These are phyloP conservation scores for Pythium aphanidermatum DNA, from an alignment of 352 stramenopile genomes.

Conservation along the genomic window DNA sequence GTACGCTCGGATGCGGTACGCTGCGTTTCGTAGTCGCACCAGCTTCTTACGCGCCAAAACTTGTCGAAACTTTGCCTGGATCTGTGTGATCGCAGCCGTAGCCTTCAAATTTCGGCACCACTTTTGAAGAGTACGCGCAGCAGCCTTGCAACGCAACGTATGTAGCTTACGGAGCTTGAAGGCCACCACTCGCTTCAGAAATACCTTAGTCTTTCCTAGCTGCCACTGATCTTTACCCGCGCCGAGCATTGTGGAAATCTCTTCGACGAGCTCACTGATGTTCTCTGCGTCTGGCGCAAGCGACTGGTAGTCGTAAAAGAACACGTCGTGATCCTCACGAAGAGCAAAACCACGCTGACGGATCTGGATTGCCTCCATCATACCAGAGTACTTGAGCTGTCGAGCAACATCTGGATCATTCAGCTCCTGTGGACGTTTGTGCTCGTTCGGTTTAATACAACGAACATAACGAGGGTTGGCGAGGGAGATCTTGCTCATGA, in stretches of 20 bases:
- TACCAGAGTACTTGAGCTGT: slow-evolving; percentile 88
- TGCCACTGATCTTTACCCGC: slow-evolving; percentile 88
- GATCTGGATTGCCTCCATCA: slow-evolving; percentile 91
- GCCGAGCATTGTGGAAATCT: slow-evolving; percentile 82
- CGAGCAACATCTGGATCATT: slow-evolving; percentile 81
- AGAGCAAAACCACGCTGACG: slow-evolving; percentile 84
- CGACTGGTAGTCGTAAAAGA: slow-evolving; percentile 89
- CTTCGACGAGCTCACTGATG: slow-evolving; percentile 74
- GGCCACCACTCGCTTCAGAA: slow-evolving; percentile 72
- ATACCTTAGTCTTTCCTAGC: slow-evolving; percentile 85
- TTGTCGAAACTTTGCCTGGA: slow-evolving; percentile 70
- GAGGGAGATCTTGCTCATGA: slow-evolving; percentile 87
- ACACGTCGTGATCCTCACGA: slow-evolving; percentile 86
- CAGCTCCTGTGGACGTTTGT: slow-evolving; percentile 70
- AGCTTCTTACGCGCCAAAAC: slow-evolving; percentile 57
- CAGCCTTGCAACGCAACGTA: slow-evolving; percentile 75
- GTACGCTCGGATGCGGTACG: slow-evolving; percentile 54
- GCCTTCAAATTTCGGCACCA: slow-evolving; percentile 74
- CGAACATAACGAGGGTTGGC: slow-evolving; percentile 86
- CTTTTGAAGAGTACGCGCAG: slow-evolving; percentile 72
- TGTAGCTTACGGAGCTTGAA: slow-evolving; percentile 83
- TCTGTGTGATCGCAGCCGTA: slow-evolving; percentile 44
- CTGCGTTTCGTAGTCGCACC: slow-evolving; percentile 41
- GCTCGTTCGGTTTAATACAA: slow-evolving; percentile 87
- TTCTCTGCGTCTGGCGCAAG: slow-evolving; percentile 78